These are phyloP conservation scores for Bruguiera hainesii DNA, from an alignment of 441 rosid genomes.

Conservation along the genomic window DNA sequence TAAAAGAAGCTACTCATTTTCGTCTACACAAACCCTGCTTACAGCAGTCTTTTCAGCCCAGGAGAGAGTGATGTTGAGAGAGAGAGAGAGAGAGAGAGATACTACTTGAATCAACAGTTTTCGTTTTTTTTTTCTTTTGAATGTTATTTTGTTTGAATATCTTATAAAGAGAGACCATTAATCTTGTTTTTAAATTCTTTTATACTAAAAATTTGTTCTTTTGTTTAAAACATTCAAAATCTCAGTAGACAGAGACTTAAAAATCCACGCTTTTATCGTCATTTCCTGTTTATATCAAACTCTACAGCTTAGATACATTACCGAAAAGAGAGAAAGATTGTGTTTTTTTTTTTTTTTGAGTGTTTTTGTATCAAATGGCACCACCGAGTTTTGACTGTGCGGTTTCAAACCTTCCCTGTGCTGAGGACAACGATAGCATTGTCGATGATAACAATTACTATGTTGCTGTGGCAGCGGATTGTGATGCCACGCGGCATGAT, in stretches of 20 bases:
- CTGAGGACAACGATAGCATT: conserved; percentile 42
- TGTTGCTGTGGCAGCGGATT: conserved; percentile 29
- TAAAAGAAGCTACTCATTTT: conserved; percentile 34
- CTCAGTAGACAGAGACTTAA: conserved; percentile 7
- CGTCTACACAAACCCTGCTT: conserved; percentile 38
- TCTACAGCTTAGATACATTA: conserved; percentile 6
- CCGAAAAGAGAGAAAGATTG: conserved; percentile 4
- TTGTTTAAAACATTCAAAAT: neutral
- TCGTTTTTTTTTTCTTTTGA: too few relatives aligned
- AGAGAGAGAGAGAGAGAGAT: conserved; percentile 18
- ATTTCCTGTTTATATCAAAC: conserved; percentile 17
- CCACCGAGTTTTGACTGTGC: conserved; percentile 53
- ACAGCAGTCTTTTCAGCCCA: conserved; percentile 38
- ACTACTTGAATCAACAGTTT: conserved; percentile 5
- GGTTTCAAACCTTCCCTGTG: conserved; percentile 52
- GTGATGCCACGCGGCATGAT: conserved; percentile 30
- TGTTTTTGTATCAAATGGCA: conserved; percentile 32
- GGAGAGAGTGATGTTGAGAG: neutral
- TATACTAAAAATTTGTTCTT: conserved; percentile 10
- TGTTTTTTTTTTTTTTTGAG: neutral
- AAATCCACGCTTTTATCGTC: conserved; percentile 5
- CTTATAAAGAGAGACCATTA: neutral
- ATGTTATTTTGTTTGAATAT: conserved; percentile 12
- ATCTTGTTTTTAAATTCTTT: conserved; percentile 31
- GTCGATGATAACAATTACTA: conserved; percentile 38